These are phyloP conservation scores for Daldinia concentrica DNA, from an alignment of 495 filamentous ascomycete genomes.

Conservation along the genomic window DNA sequence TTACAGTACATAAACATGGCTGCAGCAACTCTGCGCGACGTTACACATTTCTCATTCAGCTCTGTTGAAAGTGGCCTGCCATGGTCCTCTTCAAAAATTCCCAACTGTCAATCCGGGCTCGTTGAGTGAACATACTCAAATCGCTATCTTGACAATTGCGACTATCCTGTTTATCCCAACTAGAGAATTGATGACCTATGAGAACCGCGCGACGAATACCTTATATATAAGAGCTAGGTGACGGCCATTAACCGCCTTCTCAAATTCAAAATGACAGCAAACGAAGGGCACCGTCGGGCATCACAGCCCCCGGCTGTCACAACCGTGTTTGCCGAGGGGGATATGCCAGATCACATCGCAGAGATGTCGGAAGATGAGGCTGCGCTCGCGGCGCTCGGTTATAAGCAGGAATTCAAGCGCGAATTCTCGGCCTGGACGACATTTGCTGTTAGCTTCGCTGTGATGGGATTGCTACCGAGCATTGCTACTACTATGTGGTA, in stretches of 20 bases:
- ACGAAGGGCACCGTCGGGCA: constrained; percentile 8
- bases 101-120: constrained; percentile 4
- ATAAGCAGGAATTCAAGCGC: constrained; percentile 83
- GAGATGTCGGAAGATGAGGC: constrained; percentile 68
- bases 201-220: neutral
- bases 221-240: neutral
- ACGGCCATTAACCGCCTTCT: neutral
- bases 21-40: constrained; percentile 18
- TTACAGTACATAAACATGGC: constrained; percentile 29
- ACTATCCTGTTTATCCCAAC: neutral
- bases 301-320: constrained; percentile 67
- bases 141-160: neutral
- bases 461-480: constrained; percentile 76
- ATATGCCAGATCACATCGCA: constrained; percentile 59
- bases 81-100: constrained; percentile 7
- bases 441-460: constrained; percentile 81
- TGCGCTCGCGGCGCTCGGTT: constrained; percentile 74
- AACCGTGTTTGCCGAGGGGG: constrained; percentile 71
- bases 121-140: constrained; percentile 7
- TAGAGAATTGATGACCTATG: neutral
- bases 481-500: constrained; percentile 81
- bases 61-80: neutral
- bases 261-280: constrained; percentile 21
- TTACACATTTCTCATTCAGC: constrained; percentile 13
- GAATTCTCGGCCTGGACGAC: constrained; percentile 87